Evolutionary conservation across 2,329 filamentous ascomycete genomes (phyloP).

Genomic region (Cryoendolithus antarcticus): DNA sequence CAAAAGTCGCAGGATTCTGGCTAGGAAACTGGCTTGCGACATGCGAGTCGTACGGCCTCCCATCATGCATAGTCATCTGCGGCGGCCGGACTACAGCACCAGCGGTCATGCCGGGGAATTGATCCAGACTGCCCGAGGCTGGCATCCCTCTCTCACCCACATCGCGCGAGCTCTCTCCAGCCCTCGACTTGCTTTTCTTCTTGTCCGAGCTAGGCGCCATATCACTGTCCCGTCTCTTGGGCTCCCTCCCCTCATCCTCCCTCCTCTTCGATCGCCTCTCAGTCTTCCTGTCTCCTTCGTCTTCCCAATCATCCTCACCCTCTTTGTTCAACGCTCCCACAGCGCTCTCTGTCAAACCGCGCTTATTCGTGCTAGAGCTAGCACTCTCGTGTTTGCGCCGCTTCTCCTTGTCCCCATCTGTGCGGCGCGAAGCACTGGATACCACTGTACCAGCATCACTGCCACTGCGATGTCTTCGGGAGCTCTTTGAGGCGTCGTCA

Average conservation of each 20-base stretch:
- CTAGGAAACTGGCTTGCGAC: conserved; percentile 44
- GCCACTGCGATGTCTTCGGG: conserved; percentile 7
- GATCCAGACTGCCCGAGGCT: conserved; percentile 18
- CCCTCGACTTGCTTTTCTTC: conserved; percentile 5
- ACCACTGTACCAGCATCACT: conserved; percentile 13
- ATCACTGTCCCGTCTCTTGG: conserved; percentile 7
- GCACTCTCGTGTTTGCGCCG: too few species aligned
- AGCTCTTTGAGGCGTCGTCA: conserved; percentile 7
- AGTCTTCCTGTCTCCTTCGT: conserved; percentile 17
- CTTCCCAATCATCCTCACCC: conserved; percentile 21
- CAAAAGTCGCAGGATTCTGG: conserved; percentile 37
- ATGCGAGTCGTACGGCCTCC: conserved; percentile 10
- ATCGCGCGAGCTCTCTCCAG: conserved; percentile 7
- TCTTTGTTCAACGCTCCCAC: conserved; percentile 20
- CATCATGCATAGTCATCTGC: conserved; percentile 1
- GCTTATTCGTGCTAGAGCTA: conserved; percentile 5
- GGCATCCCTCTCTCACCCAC: conserved; percentile 14
- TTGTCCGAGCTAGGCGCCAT: conserved; percentile 9
- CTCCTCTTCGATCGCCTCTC: conserved; percentile 15
- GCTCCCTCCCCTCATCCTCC: conserved; percentile 11
- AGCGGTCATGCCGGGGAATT: conserved; percentile 21
- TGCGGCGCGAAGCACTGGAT: conserved; percentile 12
- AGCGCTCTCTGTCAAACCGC: conserved; percentile 23
- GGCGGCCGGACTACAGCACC: conserved; percentile 8
- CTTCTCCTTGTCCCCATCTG: conserved; percentile 12